These are phyloP conservation scores for Syncephalis plumigaleata DNA, from an alignment of 371 early-diverging fungal genomes.

Conservation along the genomic window DNA sequence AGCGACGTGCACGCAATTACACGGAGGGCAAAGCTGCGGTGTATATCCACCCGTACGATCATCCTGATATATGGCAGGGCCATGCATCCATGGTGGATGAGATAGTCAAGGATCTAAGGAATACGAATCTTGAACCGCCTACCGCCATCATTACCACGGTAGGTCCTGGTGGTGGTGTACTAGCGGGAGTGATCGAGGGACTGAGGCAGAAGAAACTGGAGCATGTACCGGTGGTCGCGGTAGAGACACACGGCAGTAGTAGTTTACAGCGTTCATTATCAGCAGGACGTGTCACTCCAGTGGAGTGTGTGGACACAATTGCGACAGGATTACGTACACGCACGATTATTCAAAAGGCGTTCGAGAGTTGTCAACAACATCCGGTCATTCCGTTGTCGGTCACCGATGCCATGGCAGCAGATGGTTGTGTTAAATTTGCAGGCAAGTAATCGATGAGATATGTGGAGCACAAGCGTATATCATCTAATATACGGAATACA, in stretches of 20 bases:
- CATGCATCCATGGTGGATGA: background rate
- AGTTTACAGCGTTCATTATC: background rate
- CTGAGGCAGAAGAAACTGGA: background rate
- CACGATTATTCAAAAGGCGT: background rate
- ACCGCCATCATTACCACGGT: background rate
- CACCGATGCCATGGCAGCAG: conserved; percentile 1
- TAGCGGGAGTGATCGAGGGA: background rate
- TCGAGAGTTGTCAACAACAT: background rate
- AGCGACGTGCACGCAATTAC: too few species aligned
- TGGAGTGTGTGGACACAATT: background rate
- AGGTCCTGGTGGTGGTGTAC: background rate
- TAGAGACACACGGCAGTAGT: background rate
- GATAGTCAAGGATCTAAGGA: background rate
- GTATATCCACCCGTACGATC: background rate
- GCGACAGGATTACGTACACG: background rate
- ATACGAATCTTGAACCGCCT: background rate
- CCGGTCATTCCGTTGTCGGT: background rate
- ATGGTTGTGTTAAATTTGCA: conserved; percentile 1
- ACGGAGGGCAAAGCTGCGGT: too few species aligned
- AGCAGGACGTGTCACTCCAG: background rate
- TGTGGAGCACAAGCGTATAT: too few species aligned
- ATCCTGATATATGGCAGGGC: conserved; percentile 1
- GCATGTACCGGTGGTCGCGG: background rate
- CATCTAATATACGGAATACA: background rate
- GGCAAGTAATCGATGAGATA: background rate